Evolutionary conservation across 441 rosid genomes (phyloP).

Genomic region (Euphorbia neoarborescens): DNA sequence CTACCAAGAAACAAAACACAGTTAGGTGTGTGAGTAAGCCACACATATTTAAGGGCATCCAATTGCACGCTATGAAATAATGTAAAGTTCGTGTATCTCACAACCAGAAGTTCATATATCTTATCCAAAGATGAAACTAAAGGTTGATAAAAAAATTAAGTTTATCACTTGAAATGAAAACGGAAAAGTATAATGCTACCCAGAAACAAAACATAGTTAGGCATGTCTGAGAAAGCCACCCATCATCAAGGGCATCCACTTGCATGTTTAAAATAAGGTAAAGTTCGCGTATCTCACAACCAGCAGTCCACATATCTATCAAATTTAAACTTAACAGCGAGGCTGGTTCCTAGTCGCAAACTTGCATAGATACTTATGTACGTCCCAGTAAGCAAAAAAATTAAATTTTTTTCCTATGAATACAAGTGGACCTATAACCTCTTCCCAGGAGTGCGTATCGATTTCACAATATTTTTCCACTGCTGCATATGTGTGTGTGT

Average conservation of each 20-base stretch:
- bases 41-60: neutral
- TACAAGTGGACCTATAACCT: neutral
- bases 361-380: slow-evolving; percentile 1
- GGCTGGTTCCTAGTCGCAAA: neutral
- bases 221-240: neutral
- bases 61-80: slow-evolving; percentile 1
- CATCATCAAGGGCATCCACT: neutral
- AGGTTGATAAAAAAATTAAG: slow-evolving; percentile 4
- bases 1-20: neutral
- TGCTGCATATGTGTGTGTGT: neutral
- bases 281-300: slow-evolving; percentile 5
- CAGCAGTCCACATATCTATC: neutral
- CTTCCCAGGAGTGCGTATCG: slow-evolving; percentile 6
- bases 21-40: neutral
- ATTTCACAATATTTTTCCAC: slow-evolving; percentile 3
- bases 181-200: too few species aligned
- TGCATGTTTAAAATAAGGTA: slow-evolving; percentile 3
- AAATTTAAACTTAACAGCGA: slow-evolving; percentile 3
- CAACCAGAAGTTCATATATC: neutral
- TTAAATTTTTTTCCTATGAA: neutral
- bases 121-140: slow-evolving; percentile 17
- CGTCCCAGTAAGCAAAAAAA: neutral
- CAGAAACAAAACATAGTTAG: neutral
- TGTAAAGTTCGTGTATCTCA: slow-evolving; percentile 7
- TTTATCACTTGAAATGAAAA: too few species aligned